Percentiles rank a stretch among this genome's conserved stretches.
These are phyloP conservation scores for Agaricus sinodeliciosus DNA, from an alignment of 768 basidiomycete genomes.

Conservation along the genomic window DNA sequence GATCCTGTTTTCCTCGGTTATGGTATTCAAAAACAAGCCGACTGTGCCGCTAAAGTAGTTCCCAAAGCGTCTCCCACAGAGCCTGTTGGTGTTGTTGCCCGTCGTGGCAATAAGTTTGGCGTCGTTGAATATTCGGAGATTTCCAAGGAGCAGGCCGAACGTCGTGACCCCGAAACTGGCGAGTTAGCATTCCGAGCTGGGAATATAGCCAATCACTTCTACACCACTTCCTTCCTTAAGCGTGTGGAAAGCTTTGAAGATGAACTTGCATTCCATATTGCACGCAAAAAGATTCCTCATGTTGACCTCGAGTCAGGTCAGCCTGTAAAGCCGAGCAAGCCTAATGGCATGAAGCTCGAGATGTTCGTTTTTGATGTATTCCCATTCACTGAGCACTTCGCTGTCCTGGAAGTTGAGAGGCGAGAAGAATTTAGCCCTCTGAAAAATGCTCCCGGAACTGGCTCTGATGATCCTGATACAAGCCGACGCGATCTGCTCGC, in stretches of 20 bases:
- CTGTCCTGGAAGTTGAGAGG: slow-evolving; percentile 84
- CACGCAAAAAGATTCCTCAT: slow-evolving; percentile 92
- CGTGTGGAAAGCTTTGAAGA: slow-evolving; percentile 76
- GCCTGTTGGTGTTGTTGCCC: slow-evolving; percentile 91
- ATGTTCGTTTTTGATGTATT: slow-evolving; percentile 99
- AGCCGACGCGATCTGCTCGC: slow-evolving; percentile 84
- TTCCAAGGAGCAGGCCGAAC: slow-evolving; percentile 77
- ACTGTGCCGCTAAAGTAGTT: slow-evolving; percentile 95
- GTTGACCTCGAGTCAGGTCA: slow-evolving; percentile 66
- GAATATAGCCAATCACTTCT: slow-evolving; percentile 99
- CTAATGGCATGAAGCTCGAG: slow-evolving; percentile 99
- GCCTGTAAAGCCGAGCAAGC: slow-evolving; percentile 69
- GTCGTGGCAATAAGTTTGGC: slow-evolving; percentile 74
- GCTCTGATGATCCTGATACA: slow-evolving; percentile 85
- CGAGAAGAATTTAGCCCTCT: slow-evolving; percentile 92
- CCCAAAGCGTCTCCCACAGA: slow-evolving; percentile 83
- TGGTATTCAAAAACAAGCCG: slow-evolving; percentile 81
- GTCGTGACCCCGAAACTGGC: slow-evolving; percentile 58
- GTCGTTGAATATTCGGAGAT: slow-evolving; percentile 99
- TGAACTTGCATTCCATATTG: slow-evolving; percentile 94
- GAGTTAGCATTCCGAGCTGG: slow-evolving; percentile 89
- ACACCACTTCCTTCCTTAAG: slow-evolving; percentile 81
- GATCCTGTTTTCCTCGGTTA: slow-evolving; percentile 97
- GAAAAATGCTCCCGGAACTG: slow-evolving; percentile 95
- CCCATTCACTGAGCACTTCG: slow-evolving; percentile 77